Base-by-base conservation (phyloP, 306 rosid species). In the cucumber (Cucumis sativus) region DNA sequence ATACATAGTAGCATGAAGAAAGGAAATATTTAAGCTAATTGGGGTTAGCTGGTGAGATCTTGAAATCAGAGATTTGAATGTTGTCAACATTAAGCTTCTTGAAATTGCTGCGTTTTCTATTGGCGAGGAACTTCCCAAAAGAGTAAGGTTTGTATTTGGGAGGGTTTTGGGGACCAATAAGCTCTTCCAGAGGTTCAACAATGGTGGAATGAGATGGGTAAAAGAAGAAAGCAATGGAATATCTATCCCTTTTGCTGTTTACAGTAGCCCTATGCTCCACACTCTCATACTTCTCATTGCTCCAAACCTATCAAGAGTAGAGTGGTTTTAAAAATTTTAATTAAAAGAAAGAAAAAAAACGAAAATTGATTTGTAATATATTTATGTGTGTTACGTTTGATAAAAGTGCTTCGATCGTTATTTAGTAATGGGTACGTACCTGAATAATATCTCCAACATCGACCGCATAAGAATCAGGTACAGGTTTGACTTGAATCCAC, bases 221-320 rank as follows among this genome's bases (percentile, higher is more conserved):
- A 49, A 92, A 75, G 85, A 88, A 89, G 80, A 78, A 86, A 0
- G 92, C 87, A 72, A 88, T 75, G 2, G 92, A 88, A 62, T 81
- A 78, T 73, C 94, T 89, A 54, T 86, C 88, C 75, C 20, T 82
- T 14, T 85, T 83, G 3, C 84, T 11, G 83, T 86, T 86, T 71
- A 85, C 86, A 69, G 83, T 40, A 63, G 69, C 92, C 75, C 91
- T 91, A 58, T 90, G 97, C 57, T 89, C 92, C 52, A 82, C 87
- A 73, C 94, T 91, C 69, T 90, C 87, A 75, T 88, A 91, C 10
- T 33, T 83, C 6, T 85, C 90, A 81, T 89, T 91, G 82, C 88
- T 91, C 96, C 96, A 39, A 39, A 33, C 37, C 37, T 33, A 33
- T 33, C 0, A 33, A 33, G 37, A 33, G 37, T 33, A 33, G 37